Evolutionary conservation across 306 rosid species (phyloP).

Genomic region (Rosa rugosa): DNA sequence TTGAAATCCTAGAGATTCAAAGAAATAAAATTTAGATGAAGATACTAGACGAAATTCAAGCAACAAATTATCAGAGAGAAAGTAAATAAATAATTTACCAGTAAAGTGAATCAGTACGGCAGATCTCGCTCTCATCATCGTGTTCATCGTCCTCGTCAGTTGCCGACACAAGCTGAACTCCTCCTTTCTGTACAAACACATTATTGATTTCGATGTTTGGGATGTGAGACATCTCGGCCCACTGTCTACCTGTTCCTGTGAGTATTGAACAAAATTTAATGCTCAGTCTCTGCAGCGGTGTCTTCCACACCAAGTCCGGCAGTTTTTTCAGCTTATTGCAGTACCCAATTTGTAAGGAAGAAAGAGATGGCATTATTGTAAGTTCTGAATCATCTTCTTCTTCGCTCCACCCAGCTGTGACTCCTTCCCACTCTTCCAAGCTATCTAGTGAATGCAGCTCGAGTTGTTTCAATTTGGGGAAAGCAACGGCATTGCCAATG

Average conservation of each 20-base stretch:
- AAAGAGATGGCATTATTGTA: not conserved
- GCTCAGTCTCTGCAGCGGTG: not conserved
- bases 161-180: not conserved
- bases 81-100: no score
- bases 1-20: conserved; percentile 17
- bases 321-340: not conserved
- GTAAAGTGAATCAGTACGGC: no score
- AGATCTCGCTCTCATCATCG: no score
- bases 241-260: not conserved
- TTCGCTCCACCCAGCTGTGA: not conserved
- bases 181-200: not conserved
- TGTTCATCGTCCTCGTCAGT: no score
- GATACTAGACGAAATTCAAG: no score
- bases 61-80: no score
- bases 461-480: not conserved
- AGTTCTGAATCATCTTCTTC: not conserved
- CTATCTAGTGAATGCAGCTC: not conserved
- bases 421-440: not conserved
- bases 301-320: not conserved
- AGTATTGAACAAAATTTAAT: not conserved
- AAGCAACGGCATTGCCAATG: not conserved
- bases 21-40: no score
- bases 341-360: not conserved
- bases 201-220: not conserved
- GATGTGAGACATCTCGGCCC: not conserved